A percentile compares a stretch with the other conserved stretches of the same genome.
Evolutionary conservation across 306 rosid genomes (phyloP).

Genomic region (Fragaria iinumae): DNA sequence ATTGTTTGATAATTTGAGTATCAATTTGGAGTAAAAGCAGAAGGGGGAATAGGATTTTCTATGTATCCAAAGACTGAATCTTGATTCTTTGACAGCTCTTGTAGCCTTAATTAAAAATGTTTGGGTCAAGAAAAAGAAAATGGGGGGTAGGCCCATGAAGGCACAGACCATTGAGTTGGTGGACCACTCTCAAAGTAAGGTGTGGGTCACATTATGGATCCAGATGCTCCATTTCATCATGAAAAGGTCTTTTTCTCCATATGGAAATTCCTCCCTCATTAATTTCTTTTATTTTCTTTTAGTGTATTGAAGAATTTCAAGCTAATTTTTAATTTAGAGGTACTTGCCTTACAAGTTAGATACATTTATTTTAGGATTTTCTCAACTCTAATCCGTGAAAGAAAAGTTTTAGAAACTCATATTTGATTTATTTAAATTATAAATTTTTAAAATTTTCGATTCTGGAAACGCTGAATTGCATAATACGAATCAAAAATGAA

Average conservation of each 20-base stretch:
- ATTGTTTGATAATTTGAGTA: slow-evolving; percentile 1
- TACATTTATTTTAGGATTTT: background rate
- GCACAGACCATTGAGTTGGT: slow-evolving; percentile 47
- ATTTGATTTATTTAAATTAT: background rate
- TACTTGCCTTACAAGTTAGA: slow-evolving; percentile 8
- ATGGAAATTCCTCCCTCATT: background rate
- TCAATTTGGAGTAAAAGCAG: slow-evolving; percentile 3
- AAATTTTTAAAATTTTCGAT: background rate
- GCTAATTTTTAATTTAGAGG: background rate
- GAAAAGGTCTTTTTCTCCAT: slow-evolving; percentile 28
- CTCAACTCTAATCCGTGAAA: background rate
- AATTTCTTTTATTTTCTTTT: slow-evolving; percentile 6
- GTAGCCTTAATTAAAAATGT: slow-evolving; percentile 3
- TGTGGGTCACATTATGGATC: slow-evolving; percentile 48
- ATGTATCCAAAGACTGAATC: slow-evolving; percentile 11
- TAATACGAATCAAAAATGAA: background rate
- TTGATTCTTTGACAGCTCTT: slow-evolving; percentile 54
- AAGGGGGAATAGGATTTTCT: slow-evolving; percentile 9
- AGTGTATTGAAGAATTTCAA: background rate
- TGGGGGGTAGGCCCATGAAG: slow-evolving; percentile 44
- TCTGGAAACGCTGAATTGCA: background rate
- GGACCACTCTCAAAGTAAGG: slow-evolving; percentile 57
- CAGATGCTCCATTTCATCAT: slow-evolving; percentile 57
- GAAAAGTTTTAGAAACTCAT: too few relatives aligned
- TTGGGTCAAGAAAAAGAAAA: slow-evolving; percentile 21